These are phyloP conservation scores for Aspergillus versicolor DNA, from an alignment of 2,329 filamentous ascomycete genomes.

Conservation along the genomic window DNA sequence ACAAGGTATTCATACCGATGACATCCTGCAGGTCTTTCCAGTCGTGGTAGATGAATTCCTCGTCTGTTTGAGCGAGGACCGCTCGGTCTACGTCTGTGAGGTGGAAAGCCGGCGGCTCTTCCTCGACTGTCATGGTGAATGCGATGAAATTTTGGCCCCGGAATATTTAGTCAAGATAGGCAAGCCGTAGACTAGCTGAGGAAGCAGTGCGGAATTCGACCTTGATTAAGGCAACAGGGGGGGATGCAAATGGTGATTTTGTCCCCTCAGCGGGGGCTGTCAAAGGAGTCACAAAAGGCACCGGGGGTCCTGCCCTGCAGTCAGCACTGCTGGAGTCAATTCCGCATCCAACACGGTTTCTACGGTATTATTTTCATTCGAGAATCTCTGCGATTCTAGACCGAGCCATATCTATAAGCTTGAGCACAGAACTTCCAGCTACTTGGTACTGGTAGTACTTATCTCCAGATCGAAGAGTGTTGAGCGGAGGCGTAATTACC, in stretches of 20 bases:
- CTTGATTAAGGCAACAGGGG: not conserved
- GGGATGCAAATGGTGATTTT: not conserved
- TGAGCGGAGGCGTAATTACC: conserved; percentile 4
- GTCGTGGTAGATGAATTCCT: conserved; percentile 52
- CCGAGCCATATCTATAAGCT: not conserved
- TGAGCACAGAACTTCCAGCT: not conserved
- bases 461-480: not conserved
- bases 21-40: conserved; percentile 55
- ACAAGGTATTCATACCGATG: conserved; percentile 44
- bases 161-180: conserved; percentile 18
- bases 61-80: conserved; percentile 52
- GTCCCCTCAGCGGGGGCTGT: conserved; percentile 1
- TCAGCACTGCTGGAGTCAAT: not conserved
- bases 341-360: not conserved
- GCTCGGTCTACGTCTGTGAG: conserved; percentile 51
- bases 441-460: not conserved
- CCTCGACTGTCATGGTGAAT: conserved; percentile 12
- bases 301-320: not conserved
- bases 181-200: not conserved
- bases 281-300: not conserved
- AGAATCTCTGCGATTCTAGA: not conserved
- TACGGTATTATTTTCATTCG: not conserved
- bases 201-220: not conserved
- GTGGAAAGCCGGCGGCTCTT: conserved; percentile 42
- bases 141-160: not conserved